A percentile compares a stretch with the other conserved stretches of the same genome.
These are phyloP conservation scores for Gonapodya sp. DNA, from an alignment of 192 early-diverging fungal species.

Conservation along the genomic window DNA sequence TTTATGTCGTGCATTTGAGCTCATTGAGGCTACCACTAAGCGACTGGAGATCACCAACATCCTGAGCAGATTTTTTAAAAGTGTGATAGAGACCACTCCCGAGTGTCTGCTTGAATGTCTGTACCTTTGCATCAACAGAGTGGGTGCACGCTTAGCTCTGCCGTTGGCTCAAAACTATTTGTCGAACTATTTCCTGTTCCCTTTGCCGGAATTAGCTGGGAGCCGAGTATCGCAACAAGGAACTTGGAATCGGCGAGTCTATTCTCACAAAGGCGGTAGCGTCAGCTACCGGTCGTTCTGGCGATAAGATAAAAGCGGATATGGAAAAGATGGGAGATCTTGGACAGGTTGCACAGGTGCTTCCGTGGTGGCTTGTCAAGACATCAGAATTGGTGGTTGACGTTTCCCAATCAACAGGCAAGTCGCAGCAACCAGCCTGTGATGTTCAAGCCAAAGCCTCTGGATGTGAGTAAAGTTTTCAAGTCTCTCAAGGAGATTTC, in stretches of 20 bases:
- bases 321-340: conserved; percentile 74
- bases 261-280: conserved; percentile 90
- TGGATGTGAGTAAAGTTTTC: conserved; percentile 75
- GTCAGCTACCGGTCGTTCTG: conserved; percentile 68
- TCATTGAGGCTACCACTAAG: conserved; percentile 82
- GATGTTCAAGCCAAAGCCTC: conserved; percentile 67
- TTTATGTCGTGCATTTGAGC: conserved; percentile 84
- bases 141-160: conserved; percentile 18
- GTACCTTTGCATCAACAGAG: conserved; percentile 87
- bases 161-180: background rate
- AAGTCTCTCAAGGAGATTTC: conserved; percentile 81
- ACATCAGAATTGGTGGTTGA: background rate
- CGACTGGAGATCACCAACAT: conserved; percentile 65
- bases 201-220: conserved; percentile 47
- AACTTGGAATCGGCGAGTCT: conserved; percentile 92
- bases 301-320: conserved; percentile 68
- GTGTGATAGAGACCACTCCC: conserved; percentile 55
- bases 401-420: conserved; percentile 8
- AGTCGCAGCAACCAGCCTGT: conserved; percentile 79
- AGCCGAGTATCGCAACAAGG: conserved; percentile 91
- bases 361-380: background rate
- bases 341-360: conserved; percentile 78
- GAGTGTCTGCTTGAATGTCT: conserved; percentile 60
- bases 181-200: background rate
- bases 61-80: conserved; percentile 58